Percentiles rank a stretch among this genome's conserved stretches.
Evolutionary conservation across 2,329 filamentous ascomycete genomes (phyloP).

Genomic region (Colletotrichum echinochloae): DNA sequence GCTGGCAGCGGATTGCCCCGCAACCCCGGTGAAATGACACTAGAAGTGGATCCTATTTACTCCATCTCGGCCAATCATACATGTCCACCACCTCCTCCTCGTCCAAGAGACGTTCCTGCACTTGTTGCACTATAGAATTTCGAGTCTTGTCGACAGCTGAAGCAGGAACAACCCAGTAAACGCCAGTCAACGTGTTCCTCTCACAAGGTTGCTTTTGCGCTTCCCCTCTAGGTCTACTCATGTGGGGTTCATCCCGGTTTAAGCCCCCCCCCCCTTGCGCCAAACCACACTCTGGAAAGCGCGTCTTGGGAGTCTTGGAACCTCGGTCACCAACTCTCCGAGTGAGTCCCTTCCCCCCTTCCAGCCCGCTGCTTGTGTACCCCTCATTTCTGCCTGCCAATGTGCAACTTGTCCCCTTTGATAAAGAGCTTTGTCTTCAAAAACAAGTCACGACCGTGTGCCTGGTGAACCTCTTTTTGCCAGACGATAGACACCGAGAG

Average conservation of each 20-base stretch:
- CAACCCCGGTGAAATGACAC: not conserved
- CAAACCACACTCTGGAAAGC: slow-evolving; percentile 9
- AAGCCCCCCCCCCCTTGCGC: not conserved
- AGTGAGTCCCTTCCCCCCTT: slow-evolving; percentile 2
- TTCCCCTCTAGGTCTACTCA: no score
- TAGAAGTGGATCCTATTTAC: not conserved
- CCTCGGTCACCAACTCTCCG: slow-evolving; percentile 33
- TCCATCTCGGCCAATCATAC: not conserved
- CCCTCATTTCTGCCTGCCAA: slow-evolving; percentile 14
- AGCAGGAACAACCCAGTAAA: not conserved
- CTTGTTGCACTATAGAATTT: not conserved
- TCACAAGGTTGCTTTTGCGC: no score
- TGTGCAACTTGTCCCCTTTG: slow-evolving; percentile 11
- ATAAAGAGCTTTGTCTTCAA: slow-evolving; percentile 18
- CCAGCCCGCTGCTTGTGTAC: slow-evolving; percentile 6
- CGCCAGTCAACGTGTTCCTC: not conserved
- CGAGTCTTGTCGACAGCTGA: not conserved
- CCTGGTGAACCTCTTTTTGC: not conserved
- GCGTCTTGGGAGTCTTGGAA: slow-evolving; percentile 24
- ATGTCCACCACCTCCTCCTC: not conserved
- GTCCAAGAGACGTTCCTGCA: not conserved
- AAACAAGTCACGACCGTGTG: not conserved
- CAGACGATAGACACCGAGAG: not conserved
- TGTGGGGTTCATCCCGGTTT: slow-evolving; percentile 7
- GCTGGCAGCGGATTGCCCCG: slow-evolving; percentile 19